Base-by-base conservation (phyloP, 257 asterid genomes). In the Dorcoceras hygrometricum region DNA sequence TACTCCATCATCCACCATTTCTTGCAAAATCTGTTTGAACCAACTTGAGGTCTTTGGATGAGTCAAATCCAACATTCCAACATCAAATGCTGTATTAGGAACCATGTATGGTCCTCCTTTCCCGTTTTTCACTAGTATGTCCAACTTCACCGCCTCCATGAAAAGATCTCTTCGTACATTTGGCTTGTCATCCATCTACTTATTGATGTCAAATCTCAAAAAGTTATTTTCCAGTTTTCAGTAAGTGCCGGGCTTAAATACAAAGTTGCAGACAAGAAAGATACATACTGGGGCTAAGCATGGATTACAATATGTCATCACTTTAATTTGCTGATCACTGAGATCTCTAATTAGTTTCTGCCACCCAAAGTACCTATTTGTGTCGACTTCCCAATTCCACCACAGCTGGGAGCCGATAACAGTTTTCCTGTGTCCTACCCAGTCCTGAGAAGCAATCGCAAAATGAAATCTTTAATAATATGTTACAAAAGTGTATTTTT, bases 341-440 rank as follows among this genome's bases (percentile, higher is more conserved):
- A 93, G 88, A 69, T 93, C 96, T 77, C 72, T 66, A 14, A 88
- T 78, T 59, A 93, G 67, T 65, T 83, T 76, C 57, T 65, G 39
- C 98, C 98, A 93, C n/a, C 96, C 96, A 16, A 81, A 72, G 59
- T 93, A 89, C 77, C 90, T 80, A 63, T 62, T 55, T 54, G 88
- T 74, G 79, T 93, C 98, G 61, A 88, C 96, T 82, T 93, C 98
- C 98, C 97, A 93, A 50, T 93, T 93, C 98, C 98, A 93, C 98
- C 98, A 93, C 28, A 93, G 93, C 69, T 93, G 98, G 27, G 98
- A 89, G 20, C 98, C 98, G 9, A 93, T 88, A n/a, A 86, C 85
- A 0, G 98, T 92, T 74, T 89, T 86, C 84, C 98, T 79, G 61
- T 88, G 95, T 18, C 98, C 98, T 16, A 87, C 97, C 98, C 98